These are phyloP conservation scores for Rhodomyrtus psidioides DNA, from an alignment of 441 rosid genomes.

Conservation along the genomic window DNA sequence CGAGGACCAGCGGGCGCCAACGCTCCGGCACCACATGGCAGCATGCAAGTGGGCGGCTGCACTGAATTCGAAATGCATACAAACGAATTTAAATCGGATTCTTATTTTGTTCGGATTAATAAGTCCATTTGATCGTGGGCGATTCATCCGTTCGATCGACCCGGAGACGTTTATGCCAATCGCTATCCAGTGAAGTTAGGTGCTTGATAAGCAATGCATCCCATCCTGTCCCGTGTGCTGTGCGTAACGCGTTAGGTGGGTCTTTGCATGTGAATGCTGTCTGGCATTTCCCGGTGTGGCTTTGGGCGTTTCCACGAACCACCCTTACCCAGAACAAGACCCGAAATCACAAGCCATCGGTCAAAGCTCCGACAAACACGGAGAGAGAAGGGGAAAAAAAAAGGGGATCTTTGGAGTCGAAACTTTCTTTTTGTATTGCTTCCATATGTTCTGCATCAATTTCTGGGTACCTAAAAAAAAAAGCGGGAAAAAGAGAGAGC, in stretches of 20 bases:
- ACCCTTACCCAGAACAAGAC: too few species aligned
- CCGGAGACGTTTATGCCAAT: background rate
- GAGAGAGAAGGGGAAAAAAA: background rate
- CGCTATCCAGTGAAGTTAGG: background rate
- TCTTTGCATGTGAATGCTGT: background rate
- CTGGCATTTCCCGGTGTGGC: background rate
- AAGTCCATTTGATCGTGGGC: too few species aligned
- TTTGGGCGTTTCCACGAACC: background rate
- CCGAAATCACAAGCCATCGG: background rate
- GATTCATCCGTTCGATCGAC: too few species aligned
- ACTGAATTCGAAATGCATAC: too few species aligned
- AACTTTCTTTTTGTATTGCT: background rate
- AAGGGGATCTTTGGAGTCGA: background rate
- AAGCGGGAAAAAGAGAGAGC: background rate
- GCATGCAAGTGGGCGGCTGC: slow-evolving; percentile 23
- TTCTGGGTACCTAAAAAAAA: background rate
- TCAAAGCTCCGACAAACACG: background rate
- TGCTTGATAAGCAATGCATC: background rate
- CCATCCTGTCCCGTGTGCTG: background rate
- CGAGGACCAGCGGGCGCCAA: slow-evolving; percentile 25
- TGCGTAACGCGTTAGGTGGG: background rate
- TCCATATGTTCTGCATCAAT: background rate
- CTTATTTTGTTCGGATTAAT: too few species aligned
- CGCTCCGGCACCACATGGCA: slow-evolving; percentile 51
- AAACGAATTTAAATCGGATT: background rate